Evolutionary conservation across 2,329 filamentous ascomycete genomes (phyloP), one percentile per base, ranked within the genome.

Genomic region (Westerdykella aurantiaca): DNA sequence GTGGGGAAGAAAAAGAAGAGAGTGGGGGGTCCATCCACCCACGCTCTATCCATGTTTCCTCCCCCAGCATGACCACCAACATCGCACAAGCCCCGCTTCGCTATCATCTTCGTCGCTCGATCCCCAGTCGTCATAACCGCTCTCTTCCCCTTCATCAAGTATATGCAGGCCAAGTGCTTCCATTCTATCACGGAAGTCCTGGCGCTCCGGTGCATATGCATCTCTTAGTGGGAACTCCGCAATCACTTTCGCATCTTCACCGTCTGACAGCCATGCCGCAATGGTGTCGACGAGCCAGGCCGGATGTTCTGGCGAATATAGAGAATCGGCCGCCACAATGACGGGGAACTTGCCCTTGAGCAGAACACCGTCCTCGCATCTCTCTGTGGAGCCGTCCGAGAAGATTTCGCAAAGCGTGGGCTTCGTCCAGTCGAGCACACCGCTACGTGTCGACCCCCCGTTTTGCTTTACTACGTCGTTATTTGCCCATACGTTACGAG

Each of bases 261-360:
- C 73, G 12, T 72, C 67, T 7, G 75, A 76, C 10, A 96, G 73
- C 68, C 89, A 88, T 33, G 76, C 69, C 9, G 74, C 68, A 37
- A 97, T 82, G 12, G 86, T 83, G 12, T 81, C 73, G 0, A 83
- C 81, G 17, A 97, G 76, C 57, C 93, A 79, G 3, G 66, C 69
- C 0, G 91, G 88, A 60, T 97, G 93, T 4, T 86, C 78, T 39
- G 89, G 78, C 37, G 90, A 88, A 67, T 97, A 97, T 16, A 98
- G 72, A 0, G 88, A 80, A 65, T 98, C 93, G 2, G 91, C 88
- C 2, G 82, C 88, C 2, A 98, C 75, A 35, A 97, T 81, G 43
- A 95, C 71, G 11, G 66, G 61, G 50, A 74, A 75, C 13, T 55
- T 63, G 6, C 38, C 41, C 6, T 46, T 45, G 18, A 56, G 40